Conservation (phyloP, 2,329 filamentous ascomycete genomes). For the Cercospora sp. region DNA sequence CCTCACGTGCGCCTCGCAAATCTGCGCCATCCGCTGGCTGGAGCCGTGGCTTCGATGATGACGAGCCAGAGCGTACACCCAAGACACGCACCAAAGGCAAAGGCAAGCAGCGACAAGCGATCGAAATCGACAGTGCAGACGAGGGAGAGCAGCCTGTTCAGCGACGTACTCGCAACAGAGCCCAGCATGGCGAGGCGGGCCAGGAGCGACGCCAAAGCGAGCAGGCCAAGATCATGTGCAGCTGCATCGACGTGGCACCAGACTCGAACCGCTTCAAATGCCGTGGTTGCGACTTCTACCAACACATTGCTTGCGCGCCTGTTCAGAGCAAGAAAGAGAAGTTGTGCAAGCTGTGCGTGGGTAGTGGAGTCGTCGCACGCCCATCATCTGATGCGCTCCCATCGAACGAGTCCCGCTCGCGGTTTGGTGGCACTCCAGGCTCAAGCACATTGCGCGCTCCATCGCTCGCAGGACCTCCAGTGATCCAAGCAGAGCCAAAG, state of each 20-base stretch:
- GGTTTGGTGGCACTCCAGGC: neutral
- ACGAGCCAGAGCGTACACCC: neutral
- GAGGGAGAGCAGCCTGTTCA: neutral
- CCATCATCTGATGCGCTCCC: neutral
- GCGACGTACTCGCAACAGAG: neutral
- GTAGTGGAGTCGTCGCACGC: neutral
- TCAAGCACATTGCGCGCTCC: neutral
- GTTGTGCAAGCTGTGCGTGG: slow-evolving; percentile 8
- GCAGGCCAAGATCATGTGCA: slow-evolving; percentile 2
- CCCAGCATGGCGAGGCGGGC: neutral
- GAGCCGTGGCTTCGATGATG: neutral
- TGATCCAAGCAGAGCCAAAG: neutral
- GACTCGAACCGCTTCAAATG: slow-evolving; percentile 1
- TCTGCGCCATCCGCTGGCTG: slow-evolving; percentile 2
- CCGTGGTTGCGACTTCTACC: slow-evolving; percentile 1
- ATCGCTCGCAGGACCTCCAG: neutral
- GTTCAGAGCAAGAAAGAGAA: neutral
- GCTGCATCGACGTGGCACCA: slow-evolving; percentile 10
- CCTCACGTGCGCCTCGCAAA: neutral
- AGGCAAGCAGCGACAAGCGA: slow-evolving; percentile 5
- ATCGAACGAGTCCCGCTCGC: neutral
- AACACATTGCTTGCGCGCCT: slow-evolving; percentile 6
- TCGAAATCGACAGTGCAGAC: neutral
- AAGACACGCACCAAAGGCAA: neutral
- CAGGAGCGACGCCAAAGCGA: neutral